phyloP scores from a whole-genome alignment of 345 rosid genomes.

The Ricinus communis region DNA sequence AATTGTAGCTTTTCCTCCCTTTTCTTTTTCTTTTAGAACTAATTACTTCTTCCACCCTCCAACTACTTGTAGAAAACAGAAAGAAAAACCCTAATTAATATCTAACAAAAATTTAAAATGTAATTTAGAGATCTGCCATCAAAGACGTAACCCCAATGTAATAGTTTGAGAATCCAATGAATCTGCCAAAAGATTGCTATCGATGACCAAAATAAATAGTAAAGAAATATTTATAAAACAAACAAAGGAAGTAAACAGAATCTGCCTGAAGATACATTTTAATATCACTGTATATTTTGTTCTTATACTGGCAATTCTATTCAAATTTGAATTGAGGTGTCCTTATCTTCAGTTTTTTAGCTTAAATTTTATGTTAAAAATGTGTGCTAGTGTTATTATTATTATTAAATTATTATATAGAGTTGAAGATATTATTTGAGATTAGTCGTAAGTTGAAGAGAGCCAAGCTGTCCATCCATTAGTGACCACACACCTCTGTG shows the following conservation, averaged over 20 bases:
- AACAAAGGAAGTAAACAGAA: not conserved
- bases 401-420: not conserved
- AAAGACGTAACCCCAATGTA: constrained; percentile 9
- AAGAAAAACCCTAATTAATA: not conserved
- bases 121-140: not conserved
- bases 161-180: not conserved
- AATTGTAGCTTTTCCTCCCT: too few species aligned
- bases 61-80: too few species aligned
- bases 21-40: too few species aligned
- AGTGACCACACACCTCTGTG: not conserved
- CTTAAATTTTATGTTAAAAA: too few species aligned
- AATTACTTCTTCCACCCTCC: too few species aligned
- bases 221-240: not conserved
- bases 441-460: not conserved
- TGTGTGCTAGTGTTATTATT: not conserved
- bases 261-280: constrained; percentile 2
- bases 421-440: not conserved
- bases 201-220: not conserved
- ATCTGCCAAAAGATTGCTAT: not conserved
- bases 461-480: constrained; percentile 8
- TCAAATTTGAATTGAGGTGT: not conserved
- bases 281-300: not conserved
- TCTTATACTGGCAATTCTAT: not conserved
- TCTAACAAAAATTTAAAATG: not conserved
- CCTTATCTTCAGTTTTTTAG: not conserved